Conservation (phyloP, 306 rosid genomes). For the Begonia masoniana region DNA sequence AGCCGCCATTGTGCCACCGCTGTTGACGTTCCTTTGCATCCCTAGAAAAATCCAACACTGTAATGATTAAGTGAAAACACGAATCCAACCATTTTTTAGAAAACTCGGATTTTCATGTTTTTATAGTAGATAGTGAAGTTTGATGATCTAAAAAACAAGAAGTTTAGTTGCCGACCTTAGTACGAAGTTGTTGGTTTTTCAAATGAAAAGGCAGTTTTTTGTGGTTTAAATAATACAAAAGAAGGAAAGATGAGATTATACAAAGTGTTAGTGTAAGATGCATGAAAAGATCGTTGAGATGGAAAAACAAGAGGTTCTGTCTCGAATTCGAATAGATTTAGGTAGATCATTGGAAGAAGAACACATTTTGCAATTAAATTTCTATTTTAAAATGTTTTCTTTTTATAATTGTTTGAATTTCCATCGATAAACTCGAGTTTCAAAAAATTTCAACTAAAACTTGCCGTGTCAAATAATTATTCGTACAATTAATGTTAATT, state of each 20-base stretch:
- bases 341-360: slow-evolving; percentile 43
- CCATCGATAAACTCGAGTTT: too few species aligned
- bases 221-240: slow-evolving; percentile 21
- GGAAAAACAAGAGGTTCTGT: slow-evolving; percentile 18
- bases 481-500: too few species aligned
- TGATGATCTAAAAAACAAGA: background rate
- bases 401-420: too few species aligned
- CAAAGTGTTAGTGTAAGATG: slow-evolving; percentile 6
- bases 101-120: background rate
- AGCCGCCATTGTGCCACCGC: slow-evolving; percentile 9
- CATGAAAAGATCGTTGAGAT: slow-evolving; percentile 50
- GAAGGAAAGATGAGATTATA: background rate
- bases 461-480: too few species aligned
- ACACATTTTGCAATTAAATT: background rate
- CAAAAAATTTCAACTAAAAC: too few species aligned
- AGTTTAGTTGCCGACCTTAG: slow-evolving; percentile 20
- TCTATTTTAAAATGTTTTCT: too few species aligned
- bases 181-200: slow-evolving; percentile 9
- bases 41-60: background rate
- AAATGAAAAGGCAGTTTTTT: slow-evolving; percentile 21
- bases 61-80: background rate
- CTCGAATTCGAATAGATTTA: slow-evolving; percentile 28
- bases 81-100: background rate
- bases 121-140: background rate
- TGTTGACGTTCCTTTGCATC: slow-evolving; percentile 39